Base-by-base conservation (phyloP, 1,139 yeast species). In the Yamadazyma triangularis region DNA sequence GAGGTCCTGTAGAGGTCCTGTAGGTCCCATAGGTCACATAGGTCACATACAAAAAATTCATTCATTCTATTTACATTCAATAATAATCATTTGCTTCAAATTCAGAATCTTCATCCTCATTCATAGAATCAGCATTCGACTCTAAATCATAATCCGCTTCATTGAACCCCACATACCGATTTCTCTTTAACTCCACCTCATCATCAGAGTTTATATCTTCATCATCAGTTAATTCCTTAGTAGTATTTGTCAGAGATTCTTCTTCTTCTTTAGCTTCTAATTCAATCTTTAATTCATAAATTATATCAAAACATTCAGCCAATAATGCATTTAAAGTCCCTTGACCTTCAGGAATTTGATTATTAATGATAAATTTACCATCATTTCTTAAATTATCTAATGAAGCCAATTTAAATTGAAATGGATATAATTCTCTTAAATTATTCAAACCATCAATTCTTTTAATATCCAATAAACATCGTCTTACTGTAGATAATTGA, bases 281-380 rank as follows among this genome's bases (percentile, higher is more conserved):
- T 50, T 89, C 96, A 21, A 86, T 82, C 51, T 87, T 83, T 50
- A 91, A 67, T 58, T 91, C 98, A 53, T 91, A 89, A 33, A 86
- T 70, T 35, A 89, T 82, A 56, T 91, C 98, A 53, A 87, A 91
- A 56, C 97, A 89, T 56, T 89, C 97, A 2, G 95, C 93, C 30
- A 91, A 65, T 40, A 91, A 61, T 1, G 96, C 95, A 54, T 81
- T 88, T 40, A 91, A 68, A 24, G 95, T 80, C 8, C 96, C 97
- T 58, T 91, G 98, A 10, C 98, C 98, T 56, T 91, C 96, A 6
- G 98, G 98, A 24, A 89, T 81, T 41, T 85, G 84, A 32, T 79
- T 85, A 41, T 86, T 87, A 22, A 87, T 83, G 50, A 84, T 77
- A 50, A 91, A 91, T 62, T 85, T 89, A 21, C 98, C 98, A 53